phyloP scores from a whole-genome alignment of 192 early-diverging fungal species.

The Geranomyces variabilis region DNA sequence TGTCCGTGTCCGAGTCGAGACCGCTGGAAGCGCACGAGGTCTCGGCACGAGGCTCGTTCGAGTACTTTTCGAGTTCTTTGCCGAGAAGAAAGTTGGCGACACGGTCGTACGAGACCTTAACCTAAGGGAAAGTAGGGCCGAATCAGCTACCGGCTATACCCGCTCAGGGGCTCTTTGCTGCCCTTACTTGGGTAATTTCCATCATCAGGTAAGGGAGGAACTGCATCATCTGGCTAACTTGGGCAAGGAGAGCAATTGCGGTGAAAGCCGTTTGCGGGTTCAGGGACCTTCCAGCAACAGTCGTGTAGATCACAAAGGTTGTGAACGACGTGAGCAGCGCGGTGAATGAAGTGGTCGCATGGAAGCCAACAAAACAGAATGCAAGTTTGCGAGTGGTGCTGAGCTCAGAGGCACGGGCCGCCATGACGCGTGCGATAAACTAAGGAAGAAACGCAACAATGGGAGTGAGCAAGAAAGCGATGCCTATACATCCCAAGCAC shows the following conservation, averaged over 20 bases:
- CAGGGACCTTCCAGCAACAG: constrained; percentile 61
- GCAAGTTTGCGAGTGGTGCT: constrained; percentile 26
- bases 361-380: constrained; percentile 30
- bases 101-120: constrained; percentile 58
- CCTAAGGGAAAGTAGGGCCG: no score
- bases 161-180: no score
- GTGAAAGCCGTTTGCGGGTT: constrained; percentile 72
- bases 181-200: constrained; percentile 47
- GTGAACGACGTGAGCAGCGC: constrained; percentile 60
- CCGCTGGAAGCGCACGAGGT: background rate
- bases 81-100: constrained; percentile 78
- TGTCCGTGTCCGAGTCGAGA: background rate
- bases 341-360: constrained; percentile 4
- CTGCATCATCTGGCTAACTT: constrained; percentile 55
- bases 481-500: no score
- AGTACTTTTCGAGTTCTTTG: constrained; percentile 60
- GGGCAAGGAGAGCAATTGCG: constrained; percentile 62
- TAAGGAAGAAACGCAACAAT: no score
- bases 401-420: constrained; percentile 63
- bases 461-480: no score
- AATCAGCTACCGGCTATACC: no score
- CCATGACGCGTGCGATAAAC: constrained; percentile 72
- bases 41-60: background rate
- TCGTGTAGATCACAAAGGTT: constrained; percentile 63
- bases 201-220: constrained; percentile 62